phyloP scores from a whole-genome alignment of 805 yeast species.

The Clavispora vitiphila region DNA sequence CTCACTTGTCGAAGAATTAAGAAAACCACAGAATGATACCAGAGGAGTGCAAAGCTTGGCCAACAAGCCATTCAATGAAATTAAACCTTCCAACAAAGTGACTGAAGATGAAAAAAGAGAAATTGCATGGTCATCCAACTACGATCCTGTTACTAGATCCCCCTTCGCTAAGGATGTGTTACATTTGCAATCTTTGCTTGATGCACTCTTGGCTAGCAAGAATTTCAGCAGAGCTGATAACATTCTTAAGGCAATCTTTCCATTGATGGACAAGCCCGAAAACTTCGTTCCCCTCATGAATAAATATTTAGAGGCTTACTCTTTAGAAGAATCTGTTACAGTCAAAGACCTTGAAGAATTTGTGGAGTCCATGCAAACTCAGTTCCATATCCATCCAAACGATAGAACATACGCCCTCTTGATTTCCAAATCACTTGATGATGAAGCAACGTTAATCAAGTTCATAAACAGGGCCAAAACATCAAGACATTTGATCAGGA shows the following conservation, averaged over 20 bases:
- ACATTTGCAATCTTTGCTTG: conserved; percentile 71
- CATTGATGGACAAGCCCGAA: conserved; percentile 34
- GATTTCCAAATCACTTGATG: conserved; percentile 35
- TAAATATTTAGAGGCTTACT: conserved; percentile 47
- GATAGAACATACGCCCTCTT: conserved; percentile 59
- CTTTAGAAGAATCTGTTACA: conserved; percentile 35
- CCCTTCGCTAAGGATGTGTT: conserved; percentile 52
- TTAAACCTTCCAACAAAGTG: conserved; percentile 5
- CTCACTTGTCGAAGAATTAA: conserved; percentile 13
- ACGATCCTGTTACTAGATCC: conserved; percentile 37
- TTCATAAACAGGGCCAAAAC: conserved; percentile 9
- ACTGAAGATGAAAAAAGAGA: conserved; percentile 12
- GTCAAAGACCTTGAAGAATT: conserved; percentile 41
- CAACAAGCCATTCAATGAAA: conserved; percentile 14
- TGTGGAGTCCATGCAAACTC: conserved; percentile 26
- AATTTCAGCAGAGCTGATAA: conserved; percentile 68
- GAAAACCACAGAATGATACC: conserved; percentile 4
- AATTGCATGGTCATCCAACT: conserved; percentile 36
- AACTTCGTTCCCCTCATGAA: conserved; percentile 65
- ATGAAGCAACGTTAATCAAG: conserved; percentile 9
- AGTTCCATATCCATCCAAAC: conserved; percentile 33
- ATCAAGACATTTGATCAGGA: conserved; percentile 11
- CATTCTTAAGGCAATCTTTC: conserved; percentile 58
- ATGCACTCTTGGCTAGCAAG: conserved; percentile 65
- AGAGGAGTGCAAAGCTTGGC: conserved; percentile 2